Conservation (phyloP, 352 stramenopile species). For the Phytopythium cucurbitacearum region DNA sequence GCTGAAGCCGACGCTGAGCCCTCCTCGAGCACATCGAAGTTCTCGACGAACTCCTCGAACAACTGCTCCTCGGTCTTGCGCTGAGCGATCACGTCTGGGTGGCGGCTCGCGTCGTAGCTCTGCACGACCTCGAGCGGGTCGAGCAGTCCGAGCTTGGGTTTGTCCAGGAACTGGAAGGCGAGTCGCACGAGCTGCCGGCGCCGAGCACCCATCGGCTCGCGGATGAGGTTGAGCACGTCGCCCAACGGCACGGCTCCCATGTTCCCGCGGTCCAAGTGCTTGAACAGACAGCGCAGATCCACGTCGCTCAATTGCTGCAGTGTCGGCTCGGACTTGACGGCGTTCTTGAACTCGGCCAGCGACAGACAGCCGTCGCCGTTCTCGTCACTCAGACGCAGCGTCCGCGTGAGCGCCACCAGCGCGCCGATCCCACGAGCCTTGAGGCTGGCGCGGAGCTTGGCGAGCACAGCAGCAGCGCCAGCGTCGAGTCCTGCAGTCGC, state of each 20-base stretch:
- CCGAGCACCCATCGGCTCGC: constrained; percentile 67
- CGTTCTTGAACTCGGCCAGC: constrained; percentile 76
- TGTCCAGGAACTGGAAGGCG: constrained; percentile 79
- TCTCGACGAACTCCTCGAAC: constrained; percentile 77
- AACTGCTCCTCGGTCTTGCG: constrained; percentile 48
- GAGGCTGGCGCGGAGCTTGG: constrained; percentile 39
- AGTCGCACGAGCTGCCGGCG: constrained; percentile 64
- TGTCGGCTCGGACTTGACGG: constrained; percentile 35
- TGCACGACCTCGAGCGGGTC: constrained; percentile 63
- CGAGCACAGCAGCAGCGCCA: constrained; percentile 53
- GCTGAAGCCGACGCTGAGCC: neutral
- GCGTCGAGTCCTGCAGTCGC: constrained; percentile 26
- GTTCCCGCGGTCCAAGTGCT: constrained; percentile 71
- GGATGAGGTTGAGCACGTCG: constrained; percentile 80
- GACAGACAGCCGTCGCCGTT: constrained; percentile 61
- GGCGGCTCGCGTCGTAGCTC: constrained; percentile 55
- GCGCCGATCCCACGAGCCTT: constrained; percentile 45
- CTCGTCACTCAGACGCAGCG: constrained; percentile 65
- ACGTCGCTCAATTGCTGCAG: constrained; percentile 53
- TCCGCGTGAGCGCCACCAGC: constrained; percentile 63
- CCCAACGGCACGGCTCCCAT: constrained; percentile 65
- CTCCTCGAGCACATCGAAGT: constrained; percentile 56
- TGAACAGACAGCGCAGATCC: constrained; percentile 73
- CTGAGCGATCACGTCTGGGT: constrained; percentile 72
- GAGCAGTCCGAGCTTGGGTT: constrained; percentile 26